Conservation (phyloP, 768 basidiomycete genomes). For the Termitomyces sp. region DNA sequence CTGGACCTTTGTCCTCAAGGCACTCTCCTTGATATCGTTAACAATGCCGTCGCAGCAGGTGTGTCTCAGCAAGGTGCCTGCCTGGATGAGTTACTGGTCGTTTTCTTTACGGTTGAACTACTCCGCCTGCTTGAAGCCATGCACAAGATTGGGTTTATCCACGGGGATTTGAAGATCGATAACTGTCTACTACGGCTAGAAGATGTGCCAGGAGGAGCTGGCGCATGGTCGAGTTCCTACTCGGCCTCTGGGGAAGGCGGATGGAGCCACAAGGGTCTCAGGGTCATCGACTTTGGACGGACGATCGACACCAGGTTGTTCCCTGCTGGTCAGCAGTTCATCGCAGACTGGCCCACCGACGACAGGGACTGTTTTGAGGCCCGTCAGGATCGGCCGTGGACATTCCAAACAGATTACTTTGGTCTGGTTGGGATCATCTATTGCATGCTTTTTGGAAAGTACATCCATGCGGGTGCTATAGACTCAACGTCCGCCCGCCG, state of each 20-base stretch:
- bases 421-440: constrained; percentile 94
- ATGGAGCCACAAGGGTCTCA: constrained; percentile 86
- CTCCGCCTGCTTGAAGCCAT: constrained; percentile 77
- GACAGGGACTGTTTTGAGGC: constrained; percentile 92
- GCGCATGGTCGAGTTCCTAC: constrained; percentile 74
- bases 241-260: constrained; percentile 74
- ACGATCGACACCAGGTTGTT: constrained; percentile 84
- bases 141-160: constrained; percentile 82
- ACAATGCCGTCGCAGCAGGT: constrained; percentile 70
- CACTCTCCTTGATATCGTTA: constrained; percentile 88
- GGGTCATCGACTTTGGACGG: constrained; percentile 96
- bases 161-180: constrained; percentile 98
- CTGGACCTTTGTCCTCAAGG: constrained; percentile 90
- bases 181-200: constrained; percentile 95
- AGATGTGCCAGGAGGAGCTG: constrained; percentile 65
- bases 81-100: constrained; percentile 88
- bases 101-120: constrained; percentile 94
- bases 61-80: constrained; percentile 76
- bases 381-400: constrained; percentile 81
- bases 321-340: constrained; percentile 72
- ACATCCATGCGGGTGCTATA: constrained; percentile 74
- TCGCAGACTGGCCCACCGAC: constrained; percentile 86
- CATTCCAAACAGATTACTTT: constrained; percentile 93
- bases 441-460: constrained; percentile 96
- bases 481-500: constrained; percentile 35